phyloP scores from a whole-genome alignment of 2,329 filamentous ascomycete species.

The Xylogone sp. region DNA sequence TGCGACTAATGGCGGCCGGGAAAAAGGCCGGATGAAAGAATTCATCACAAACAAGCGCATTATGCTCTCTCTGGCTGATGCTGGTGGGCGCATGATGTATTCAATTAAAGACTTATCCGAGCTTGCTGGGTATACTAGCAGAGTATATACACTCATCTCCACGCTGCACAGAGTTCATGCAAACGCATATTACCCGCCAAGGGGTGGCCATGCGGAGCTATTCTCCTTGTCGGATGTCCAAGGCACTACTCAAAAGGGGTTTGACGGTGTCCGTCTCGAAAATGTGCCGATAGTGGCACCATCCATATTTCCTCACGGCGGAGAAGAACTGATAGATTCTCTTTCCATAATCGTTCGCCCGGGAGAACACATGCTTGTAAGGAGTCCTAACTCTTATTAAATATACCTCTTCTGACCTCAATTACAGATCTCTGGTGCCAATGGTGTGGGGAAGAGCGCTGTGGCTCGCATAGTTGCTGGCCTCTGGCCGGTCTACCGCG shows the following conservation, averaged over 20 bases:
- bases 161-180: constrained; percentile 93
- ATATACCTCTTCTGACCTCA: constrained; percentile 7
- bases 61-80: constrained; percentile 95
- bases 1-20: constrained; percentile 53
- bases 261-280: constrained; percentile 90
- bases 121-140: constrained; percentile 90
- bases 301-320: constrained; percentile 80
- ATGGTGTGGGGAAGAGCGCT: constrained; percentile 89
- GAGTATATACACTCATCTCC: constrained; percentile 92
- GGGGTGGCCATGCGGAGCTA: constrained; percentile 67
- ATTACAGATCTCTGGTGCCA: constrained; percentile 76
- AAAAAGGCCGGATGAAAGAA: constrained; percentile 89
- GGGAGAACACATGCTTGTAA: constrained; percentile 80
- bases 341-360: constrained; percentile 85
- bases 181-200: constrained; percentile 72
- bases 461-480: constrained; percentile 86
- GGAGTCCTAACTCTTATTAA: constrained; percentile 14
- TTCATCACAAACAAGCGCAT: constrained; percentile 99
- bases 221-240: constrained; percentile 90
- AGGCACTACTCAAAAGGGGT: constrained; percentile 90
- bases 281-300: constrained; percentile 92
- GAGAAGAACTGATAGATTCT: constrained; percentile 85
- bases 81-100: constrained; percentile 98
- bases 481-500: constrained; percentile 93
- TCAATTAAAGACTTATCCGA: constrained; percentile 97